Evolutionary conservation across 2,329 filamentous ascomycete genomes (phyloP), one percentile per base, ranked within the genome.

Genomic region (Diaporthe nobilis): DNA sequence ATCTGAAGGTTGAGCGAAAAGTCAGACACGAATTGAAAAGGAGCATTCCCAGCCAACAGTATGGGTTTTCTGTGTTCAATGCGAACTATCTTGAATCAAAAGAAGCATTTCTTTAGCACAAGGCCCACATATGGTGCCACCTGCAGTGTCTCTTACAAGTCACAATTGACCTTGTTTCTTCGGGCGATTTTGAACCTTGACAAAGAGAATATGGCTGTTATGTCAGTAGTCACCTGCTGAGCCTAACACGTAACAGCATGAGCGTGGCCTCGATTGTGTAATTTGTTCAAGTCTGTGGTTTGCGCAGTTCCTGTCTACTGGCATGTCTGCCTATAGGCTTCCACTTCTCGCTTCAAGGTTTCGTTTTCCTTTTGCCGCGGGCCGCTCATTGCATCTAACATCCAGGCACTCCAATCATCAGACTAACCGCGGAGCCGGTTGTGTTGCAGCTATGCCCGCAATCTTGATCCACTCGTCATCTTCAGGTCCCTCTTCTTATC

Each of bases 1-100:
- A 86, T 89, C 63, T 87, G 78, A 81, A 22, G 20, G 17, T 25
- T 8, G 10, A 8, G 63, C 15, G n/a, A 0, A 4, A 7, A 12
- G 10, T 6, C 47, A 28, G 39, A 20, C 6, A 15, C 17, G 34
- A 28, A 25, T 44, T 55, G 49, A n/a, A 34, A 53, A 25, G 44
- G 22, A 34, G 6, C 22, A n/a, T 4, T 25, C 28, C 49, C 47
- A 53, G 47, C 15, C 7, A 61, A 65, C 58, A 55, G 71, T 55
- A 55, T 68, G 44, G 65, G 47, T 20, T 20, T 68, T 28, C 22
- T 28, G 47, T 8, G 31, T 34, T 22, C 49, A 22, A 4, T 6
- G 9, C n/a, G 31, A 55, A 28, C 8, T n/a, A 22, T 55, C 7
- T 70, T 70, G 13, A 55, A 31, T 42, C n/a, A 47, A 55, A 15